These are phyloP conservation scores for Rhododendron griersonianum DNA, from an alignment of 148 eudicot species.

Conservation along the genomic window DNA sequence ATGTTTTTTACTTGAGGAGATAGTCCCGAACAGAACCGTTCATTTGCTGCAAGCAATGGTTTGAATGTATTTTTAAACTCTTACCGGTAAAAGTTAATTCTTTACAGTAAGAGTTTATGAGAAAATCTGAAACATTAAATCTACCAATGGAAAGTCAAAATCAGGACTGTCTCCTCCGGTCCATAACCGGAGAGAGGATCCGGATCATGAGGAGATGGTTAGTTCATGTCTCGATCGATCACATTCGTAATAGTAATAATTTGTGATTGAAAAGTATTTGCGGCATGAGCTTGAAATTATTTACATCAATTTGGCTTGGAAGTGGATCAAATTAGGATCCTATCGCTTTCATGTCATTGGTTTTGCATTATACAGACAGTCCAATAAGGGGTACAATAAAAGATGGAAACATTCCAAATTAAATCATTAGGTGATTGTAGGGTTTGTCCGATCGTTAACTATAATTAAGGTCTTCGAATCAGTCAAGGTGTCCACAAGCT, in stretches of 20 bases:
- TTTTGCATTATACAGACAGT: not conserved
- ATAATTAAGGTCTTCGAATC: too few relatives aligned
- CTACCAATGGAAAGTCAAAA: too few relatives aligned
- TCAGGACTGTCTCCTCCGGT: too few relatives aligned
- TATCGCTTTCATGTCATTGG: not conserved
- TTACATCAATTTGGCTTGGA: not conserved
- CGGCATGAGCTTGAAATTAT: not conserved
- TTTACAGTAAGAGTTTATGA: not conserved
- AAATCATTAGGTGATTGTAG: too few relatives aligned
- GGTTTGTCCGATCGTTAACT: too few relatives aligned
- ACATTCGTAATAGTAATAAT: not conserved
- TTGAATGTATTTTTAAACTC: too few relatives aligned
- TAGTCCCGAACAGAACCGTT: not conserved
- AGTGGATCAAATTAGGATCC: not conserved
- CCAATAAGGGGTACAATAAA: not conserved
- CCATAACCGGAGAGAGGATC: too few relatives aligned
- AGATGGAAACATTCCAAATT: not conserved
- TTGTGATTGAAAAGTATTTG: too few relatives aligned
- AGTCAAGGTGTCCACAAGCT: too few relatives aligned
- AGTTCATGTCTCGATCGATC: too few relatives aligned
- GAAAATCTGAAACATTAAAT: too few relatives aligned
- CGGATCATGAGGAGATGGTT: too few relatives aligned
- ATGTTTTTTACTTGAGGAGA: not conserved
- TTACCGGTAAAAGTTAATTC: not conserved
- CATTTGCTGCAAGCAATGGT: not conserved